Base-by-base conservation (phyloP, 495 filamentous ascomycete species). In the Jackrogersella minutella region DNA sequence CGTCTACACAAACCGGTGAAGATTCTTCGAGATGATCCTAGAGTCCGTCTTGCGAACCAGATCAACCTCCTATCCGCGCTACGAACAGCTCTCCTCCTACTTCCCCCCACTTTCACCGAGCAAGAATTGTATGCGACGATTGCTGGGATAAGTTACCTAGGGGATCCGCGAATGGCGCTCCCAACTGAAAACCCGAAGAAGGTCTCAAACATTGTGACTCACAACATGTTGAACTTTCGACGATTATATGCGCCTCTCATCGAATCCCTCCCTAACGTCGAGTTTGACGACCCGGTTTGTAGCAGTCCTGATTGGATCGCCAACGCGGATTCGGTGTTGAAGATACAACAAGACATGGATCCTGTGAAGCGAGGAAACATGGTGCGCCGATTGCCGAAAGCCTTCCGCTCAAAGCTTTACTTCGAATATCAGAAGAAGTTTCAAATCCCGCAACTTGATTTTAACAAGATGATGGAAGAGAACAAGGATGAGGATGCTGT, bases 1-100 rank as follows among this genome's bases (percentile, higher is more conserved):
- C 91, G 95, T 37, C 79, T 99, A 39, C 95, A 99, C 30, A 99
- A 99, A 73, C 95, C 95, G 1, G 95, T 98, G 69, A 97, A 98
- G 78, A 99, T 98, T 68, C 85, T 99, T 4, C 89, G 93, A 17
- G 95, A 99, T 68, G 92, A 98, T 71, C 90, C 96, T 1, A 86
- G 88, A 50, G 91, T 99, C 31, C 91, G 93, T 14, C 82, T 97
- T 17, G 91, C 95, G 4, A 97, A 98, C 74, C 96, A 98, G 74
- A 87, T 95, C 76, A 99, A 99, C 73, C 84, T 99, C 5, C 77
- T 98, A 17, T 95, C 94, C 5, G 95, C 95, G 2, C 80, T 97
- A 19, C 90, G 96, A 19, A 93, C 93, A 14, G 92, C 95, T 0
- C 84, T 99, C 9, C 81, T 99, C 1, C 82, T 98, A 14, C 84